These are phyloP conservation scores for Blastobotrys apis DNA, from an alignment of 1,139 yeast species.

Conservation along the genomic window DNA sequence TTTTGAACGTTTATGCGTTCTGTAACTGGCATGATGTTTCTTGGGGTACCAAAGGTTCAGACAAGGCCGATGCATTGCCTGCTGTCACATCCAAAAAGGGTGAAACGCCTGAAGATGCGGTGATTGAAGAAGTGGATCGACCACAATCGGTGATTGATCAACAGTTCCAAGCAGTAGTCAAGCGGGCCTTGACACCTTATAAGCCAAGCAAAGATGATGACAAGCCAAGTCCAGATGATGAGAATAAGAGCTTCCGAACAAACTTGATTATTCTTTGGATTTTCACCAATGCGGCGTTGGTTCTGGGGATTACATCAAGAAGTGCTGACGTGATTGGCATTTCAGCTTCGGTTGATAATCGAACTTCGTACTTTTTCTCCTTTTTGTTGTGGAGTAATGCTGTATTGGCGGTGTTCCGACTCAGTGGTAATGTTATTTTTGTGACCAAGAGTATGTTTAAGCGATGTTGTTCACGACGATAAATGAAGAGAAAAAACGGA, in stretches of 20 bases:
- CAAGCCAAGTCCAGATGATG: conserved; percentile 47
- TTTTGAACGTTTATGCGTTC: conserved; percentile 72
- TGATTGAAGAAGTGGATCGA: conserved; percentile 65
- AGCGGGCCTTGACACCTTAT: conserved; percentile 43
- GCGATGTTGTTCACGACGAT: conserved; percentile 25
- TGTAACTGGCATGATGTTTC: conserved; percentile 95
- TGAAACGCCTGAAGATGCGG: conserved; percentile 66
- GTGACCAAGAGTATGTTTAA: conserved; percentile 43
- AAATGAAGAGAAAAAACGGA: conserved; percentile 10
- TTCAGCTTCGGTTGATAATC: conserved; percentile 34
- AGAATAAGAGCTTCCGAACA: conserved; percentile 72
- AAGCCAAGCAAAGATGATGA: conserved; percentile 34
- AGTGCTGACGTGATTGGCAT: conserved; percentile 33
- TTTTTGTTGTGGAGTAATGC: conserved; percentile 81
- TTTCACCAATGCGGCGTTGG: conserved; percentile 63
- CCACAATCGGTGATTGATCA: conserved; percentile 65
- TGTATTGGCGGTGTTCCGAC: conserved; percentile 67
- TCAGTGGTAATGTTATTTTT: conserved; percentile 62
- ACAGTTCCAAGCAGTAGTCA: conserved; percentile 42
- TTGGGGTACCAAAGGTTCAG: conserved; percentile 97
- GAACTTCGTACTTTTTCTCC: conserved; percentile 58
- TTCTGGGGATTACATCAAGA: conserved; percentile 54
- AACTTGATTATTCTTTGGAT: conserved; percentile 79
- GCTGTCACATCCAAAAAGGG: conserved; percentile 48
- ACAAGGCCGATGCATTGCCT: conserved; percentile 57